Evolutionary conservation across 352 stramenopile genomes (phyloP), one percentile per base, ranked within the genome.

Genomic region (Pythium apleroticum): DNA sequence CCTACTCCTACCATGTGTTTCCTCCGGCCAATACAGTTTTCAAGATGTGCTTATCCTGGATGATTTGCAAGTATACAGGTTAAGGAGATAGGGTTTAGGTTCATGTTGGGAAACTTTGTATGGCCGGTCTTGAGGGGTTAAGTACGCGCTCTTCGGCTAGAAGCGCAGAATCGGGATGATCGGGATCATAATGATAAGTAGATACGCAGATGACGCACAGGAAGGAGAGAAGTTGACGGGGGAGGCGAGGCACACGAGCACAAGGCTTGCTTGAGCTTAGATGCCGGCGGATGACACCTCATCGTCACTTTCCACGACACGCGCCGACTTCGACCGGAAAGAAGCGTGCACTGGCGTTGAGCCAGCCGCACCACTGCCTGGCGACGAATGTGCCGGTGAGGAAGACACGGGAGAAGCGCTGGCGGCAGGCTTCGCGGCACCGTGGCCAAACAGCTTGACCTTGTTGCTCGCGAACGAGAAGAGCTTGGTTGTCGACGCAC

Each of bases 401-500:
- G 30, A 39, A 14, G 7, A 19, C 20, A 30, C 37, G 17, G 25
- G 53, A 5, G 60, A 52, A 17, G 35, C 33, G 8, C 17, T n/a
- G 10, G 24, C 33, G 19, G 59, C 22, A 2, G 50, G n/a, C 28
- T 43, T 20, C 0, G 33, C 10, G 22, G n/a, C n/a, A 33, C 50
- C 20, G n/a, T 61, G 48, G 20, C 64, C 52, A 48, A 71, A 66
- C 19, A 71, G 35, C 53, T 71, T 71, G 52, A 59, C 65, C 24
- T 56, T 69, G 63, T 57, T 69, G 11, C 19, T 41, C 10, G 65
- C 65, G 24, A 64, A 68, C 45, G 65, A 67, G n/a, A 72, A 65
- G 37, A 72, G 59, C 59, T 66, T 67, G 35, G 45, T 65, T 20
- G 65, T 67, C 24, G 58, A 72, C 12, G 58, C 65, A 28, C 82